A percentile compares a stretch with the other conserved stretches of the same genome.
Evolutionary conservation across 306 rosid species (phyloP).

Genomic region (Fagus crenata): DNA sequence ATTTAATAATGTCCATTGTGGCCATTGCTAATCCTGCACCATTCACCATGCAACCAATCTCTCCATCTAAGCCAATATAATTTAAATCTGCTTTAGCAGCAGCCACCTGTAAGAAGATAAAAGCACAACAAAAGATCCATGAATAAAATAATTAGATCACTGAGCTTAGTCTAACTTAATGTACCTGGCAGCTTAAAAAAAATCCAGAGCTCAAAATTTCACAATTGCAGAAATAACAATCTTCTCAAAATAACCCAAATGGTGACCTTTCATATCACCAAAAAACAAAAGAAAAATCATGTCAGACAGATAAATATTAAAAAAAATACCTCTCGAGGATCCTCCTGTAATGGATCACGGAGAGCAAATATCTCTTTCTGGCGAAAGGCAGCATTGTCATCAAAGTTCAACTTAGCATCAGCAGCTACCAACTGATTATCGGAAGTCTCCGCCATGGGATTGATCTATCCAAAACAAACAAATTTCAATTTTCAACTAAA

Average conservation of each 20-base stretch:
- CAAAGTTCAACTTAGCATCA: constrained; percentile 98
- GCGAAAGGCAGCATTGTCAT: constrained; percentile 93
- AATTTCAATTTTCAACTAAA: constrained; percentile 17
- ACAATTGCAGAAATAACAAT: not conserved
- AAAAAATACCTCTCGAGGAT: constrained; percentile 86
- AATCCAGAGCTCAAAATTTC: not conserved
- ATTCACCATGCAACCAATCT: constrained; percentile 99
- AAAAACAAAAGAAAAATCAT: constrained; percentile 15
- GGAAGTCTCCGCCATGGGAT: constrained; percentile 94
- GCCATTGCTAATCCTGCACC: constrained; percentile 99
- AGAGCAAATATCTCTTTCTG: constrained; percentile 82
- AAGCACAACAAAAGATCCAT: constrained; percentile 20
- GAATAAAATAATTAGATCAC: not conserved
- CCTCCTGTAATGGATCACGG: constrained; percentile 97
- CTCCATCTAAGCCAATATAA: constrained; percentile 97
- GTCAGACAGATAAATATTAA: constrained; percentile 6
- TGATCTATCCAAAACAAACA: constrained; percentile 60
- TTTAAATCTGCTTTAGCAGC: constrained; percentile 97
- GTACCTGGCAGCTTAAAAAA: not conserved
- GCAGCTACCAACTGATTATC: constrained; percentile 97
- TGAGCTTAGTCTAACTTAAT: not conserved
- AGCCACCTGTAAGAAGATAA: constrained; percentile 59
- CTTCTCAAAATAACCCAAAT: not conserved
- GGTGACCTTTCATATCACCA: not conserved
- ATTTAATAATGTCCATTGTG: constrained; percentile 95